These are phyloP conservation scores for Nigrospora sphaerica DNA, from an alignment of 2,329 filamentous ascomycete species.

Conservation along the genomic window DNA sequence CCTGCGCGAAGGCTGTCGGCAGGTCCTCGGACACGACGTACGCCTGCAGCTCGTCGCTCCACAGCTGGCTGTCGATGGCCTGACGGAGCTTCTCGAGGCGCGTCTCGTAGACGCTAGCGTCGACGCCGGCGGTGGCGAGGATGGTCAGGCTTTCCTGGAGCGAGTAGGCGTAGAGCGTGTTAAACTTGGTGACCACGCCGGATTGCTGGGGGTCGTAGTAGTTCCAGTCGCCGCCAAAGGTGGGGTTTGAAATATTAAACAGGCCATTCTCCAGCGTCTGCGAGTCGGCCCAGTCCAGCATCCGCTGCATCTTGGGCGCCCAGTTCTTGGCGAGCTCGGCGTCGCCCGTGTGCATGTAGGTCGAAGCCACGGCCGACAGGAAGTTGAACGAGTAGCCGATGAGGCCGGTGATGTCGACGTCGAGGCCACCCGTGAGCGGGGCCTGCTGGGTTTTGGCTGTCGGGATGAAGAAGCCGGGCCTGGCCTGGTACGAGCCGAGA, in stretches of 20 bases:
- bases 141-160: slow-evolving; percentile 16
- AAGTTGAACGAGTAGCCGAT: slow-evolving; percentile 26
- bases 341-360: slow-evolving; percentile 21
- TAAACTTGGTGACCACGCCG: slow-evolving; percentile 23
- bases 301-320: slow-evolving; percentile 16
- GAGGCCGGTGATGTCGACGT: slow-evolving; percentile 20
- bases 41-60: slow-evolving; percentile 15
- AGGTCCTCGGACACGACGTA: slow-evolving; percentile 16
- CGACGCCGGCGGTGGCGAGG: slow-evolving; percentile 12
- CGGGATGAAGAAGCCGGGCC: slow-evolving; percentile 22
- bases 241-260: slow-evolving; percentile 17
- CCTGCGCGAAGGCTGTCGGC: slow-evolving; percentile 16
- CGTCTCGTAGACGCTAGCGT: slow-evolving; percentile 11
- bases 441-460: slow-evolving; percentile 23
- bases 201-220: slow-evolving; percentile 23
- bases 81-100: slow-evolving; percentile 15
- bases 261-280: slow-evolving; percentile 15
- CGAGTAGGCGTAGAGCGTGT: slow-evolving; percentile 22
- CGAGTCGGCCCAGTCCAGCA: slow-evolving; percentile 27
- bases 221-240: slow-evolving; percentile 25
- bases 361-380: slow-evolving; percentile 18
- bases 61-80: slow-evolving; percentile 17
- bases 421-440: slow-evolving; percentile 9
- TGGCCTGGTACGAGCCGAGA: slow-evolving; percentile 19
- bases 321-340: slow-evolving; percentile 15